phyloP scores from a whole-genome alignment of 2,329 filamentous ascomycete species.

The Cryphonectria radicalis region DNA sequence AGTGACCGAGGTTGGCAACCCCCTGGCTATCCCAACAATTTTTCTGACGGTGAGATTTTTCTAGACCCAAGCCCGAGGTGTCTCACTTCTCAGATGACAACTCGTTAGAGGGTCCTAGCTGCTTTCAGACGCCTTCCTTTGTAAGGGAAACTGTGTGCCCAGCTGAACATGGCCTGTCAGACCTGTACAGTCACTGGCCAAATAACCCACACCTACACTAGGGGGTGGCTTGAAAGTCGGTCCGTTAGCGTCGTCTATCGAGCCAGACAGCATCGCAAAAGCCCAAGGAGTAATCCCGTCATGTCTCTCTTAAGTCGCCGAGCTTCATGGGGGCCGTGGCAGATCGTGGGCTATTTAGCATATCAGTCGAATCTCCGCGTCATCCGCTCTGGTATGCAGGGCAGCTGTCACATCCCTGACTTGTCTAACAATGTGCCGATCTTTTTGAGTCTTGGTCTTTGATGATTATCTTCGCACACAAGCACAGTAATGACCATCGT shows the following conservation, averaged over 20 bases:
- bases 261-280: not conserved
- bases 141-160: not conserved
- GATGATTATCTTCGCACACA: not conserved
- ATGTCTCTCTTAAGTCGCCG: slow-evolving; percentile 3
- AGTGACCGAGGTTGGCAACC: not conserved
- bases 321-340: not conserved
- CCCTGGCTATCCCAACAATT: not conserved
- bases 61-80: not conserved
- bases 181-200: not conserved
- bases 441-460: not conserved
- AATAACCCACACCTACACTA: not conserved
- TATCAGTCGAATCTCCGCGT: not conserved
- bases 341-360: not conserved
- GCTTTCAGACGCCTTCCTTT: slow-evolving; percentile 1
- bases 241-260: not conserved
- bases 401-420: not conserved
- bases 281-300: not conserved
- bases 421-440: not conserved
- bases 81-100: slow-evolving; percentile 5
- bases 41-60: not conserved
- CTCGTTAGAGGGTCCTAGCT: not conserved
- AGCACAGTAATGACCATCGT: not conserved
- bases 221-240: slow-evolving; percentile 5
- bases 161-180: slow-evolving; percentile 4
- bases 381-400: not conserved